A percentile compares a stretch with the other conserved stretches of the same genome.
These are phyloP conservation scores for Chionographis japonica DNA, from an alignment of 106 monocot genomes.

Conservation along the genomic window DNA sequence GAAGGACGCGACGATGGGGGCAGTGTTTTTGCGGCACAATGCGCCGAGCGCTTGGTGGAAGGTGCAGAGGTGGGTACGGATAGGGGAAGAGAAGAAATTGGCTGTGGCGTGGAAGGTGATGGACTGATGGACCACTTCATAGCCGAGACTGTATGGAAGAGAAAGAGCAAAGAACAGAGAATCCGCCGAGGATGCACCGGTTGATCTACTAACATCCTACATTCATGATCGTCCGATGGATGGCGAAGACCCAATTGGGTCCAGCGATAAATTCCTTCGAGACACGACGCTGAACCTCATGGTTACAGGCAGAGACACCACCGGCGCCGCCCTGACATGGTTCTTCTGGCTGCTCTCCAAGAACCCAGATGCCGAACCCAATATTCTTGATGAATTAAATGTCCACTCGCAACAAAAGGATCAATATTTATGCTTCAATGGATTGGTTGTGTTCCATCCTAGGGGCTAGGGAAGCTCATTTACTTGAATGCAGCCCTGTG, in stretches of 20 bases:
- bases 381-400: constrained; percentile 46
- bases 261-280: too few species aligned
- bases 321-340: too few species aligned
- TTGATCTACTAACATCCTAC: constrained; percentile 26
- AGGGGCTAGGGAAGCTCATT: constrained; percentile 23
- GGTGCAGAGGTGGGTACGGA: constrained; percentile 4
- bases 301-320: constrained; percentile 11
- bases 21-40: constrained; percentile 18
- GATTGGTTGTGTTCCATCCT: constrained; percentile 1
- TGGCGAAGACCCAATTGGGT: too few species aligned
- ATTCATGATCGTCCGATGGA: neutral
- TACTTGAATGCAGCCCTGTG: constrained; percentile 69
- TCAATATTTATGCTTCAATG: neutral
- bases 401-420: neutral
- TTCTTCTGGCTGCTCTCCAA: too few species aligned
- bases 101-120: constrained; percentile 5
- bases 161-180: constrained; percentile 1
- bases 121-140: constrained; percentile 26
- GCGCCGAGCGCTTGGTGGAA: constrained; percentile 25
- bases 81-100: constrained; percentile 27
- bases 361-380: constrained; percentile 29
- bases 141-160: neutral
- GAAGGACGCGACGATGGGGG: constrained; percentile 13
- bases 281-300: constrained; percentile 47
- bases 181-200: neutral